phyloP scores from a whole-genome alignment of 352 stramenopile genomes.

The Lagenidium sp. region DNA sequence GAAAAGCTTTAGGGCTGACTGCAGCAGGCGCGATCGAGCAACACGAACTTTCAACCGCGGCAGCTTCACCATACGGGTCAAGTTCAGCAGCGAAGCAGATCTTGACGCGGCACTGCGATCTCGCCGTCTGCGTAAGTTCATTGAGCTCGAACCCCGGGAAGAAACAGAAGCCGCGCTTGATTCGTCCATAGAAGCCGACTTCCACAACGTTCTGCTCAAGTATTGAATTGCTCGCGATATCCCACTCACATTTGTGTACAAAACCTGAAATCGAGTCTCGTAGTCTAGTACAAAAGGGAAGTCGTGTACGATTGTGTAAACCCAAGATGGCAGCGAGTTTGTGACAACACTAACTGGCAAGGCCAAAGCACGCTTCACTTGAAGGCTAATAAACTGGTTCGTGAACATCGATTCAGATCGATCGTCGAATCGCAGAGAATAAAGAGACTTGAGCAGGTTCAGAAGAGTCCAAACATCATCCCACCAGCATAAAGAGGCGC shows the following conservation, averaged over 20 bases:
- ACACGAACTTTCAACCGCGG: slow-evolving; percentile 71
- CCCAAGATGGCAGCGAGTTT: slow-evolving; percentile 47
- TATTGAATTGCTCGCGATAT: slow-evolving; percentile 62
- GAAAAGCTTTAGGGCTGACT: slow-evolving; percentile 67
- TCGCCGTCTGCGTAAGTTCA: too few relatives aligned
- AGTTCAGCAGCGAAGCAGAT: slow-evolving; percentile 29
- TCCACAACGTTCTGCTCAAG: slow-evolving; percentile 59
- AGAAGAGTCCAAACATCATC: slow-evolving; percentile 58
- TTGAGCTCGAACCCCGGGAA: too few relatives aligned
- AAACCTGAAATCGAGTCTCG: slow-evolving; percentile 53
- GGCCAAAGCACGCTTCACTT: slow-evolving; percentile 44
- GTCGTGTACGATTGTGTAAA: slow-evolving; percentile 34
- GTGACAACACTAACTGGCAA: slow-evolving; percentile 59
- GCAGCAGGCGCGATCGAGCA: slow-evolving; percentile 39
- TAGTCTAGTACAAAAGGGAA: slow-evolving; percentile 61
- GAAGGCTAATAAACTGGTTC: slow-evolving; percentile 51
- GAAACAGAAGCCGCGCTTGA: slow-evolving; percentile 4
- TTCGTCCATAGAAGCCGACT: slow-evolving; percentile 15
- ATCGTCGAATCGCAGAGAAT: slow-evolving; percentile 17
- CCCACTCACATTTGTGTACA: slow-evolving; percentile 59
- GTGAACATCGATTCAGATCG: too few relatives aligned
- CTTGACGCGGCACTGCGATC: slow-evolving; percentile 24
- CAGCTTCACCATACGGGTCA: slow-evolving; percentile 64
- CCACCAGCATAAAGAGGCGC: too few relatives aligned
- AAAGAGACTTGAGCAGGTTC: slow-evolving; percentile 27